Conservation (phyloP, 75 land plant species). For the Picea sitchensis region DNA sequence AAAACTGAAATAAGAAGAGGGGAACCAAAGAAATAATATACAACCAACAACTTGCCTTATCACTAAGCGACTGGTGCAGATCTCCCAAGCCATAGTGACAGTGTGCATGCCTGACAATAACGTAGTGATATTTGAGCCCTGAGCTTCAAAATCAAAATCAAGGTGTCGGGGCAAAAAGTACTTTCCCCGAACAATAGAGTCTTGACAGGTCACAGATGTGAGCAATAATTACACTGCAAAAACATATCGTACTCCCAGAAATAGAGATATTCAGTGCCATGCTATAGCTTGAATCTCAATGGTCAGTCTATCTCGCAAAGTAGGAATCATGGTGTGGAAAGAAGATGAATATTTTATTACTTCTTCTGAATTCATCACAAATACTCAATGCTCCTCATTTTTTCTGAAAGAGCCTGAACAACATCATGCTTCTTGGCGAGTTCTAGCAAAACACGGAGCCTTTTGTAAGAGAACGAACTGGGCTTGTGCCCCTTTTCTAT, state of each 20-base stretch:
- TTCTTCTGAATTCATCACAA: not conserved
- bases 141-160: not conserved
- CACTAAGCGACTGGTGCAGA: no score
- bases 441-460: slow-evolving; percentile 60
- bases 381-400: slow-evolving; percentile 14
- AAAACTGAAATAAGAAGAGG: not conserved
- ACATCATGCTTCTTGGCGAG: slow-evolving; percentile 40
- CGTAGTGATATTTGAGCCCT: not conserved
- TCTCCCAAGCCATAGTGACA: no score
- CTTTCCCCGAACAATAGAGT: no score
- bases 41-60: not conserved
- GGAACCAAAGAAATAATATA: not conserved
- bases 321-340: not conserved
- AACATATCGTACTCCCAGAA: not conserved
- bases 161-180: no score
- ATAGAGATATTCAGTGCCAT: not conserved
- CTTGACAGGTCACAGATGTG: no score
- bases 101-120: no score
- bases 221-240: not conserved
- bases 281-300: not conserved
- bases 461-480: slow-evolving; percentile 42
- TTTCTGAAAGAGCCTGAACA: slow-evolving; percentile 23
- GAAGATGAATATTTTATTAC: not conserved
- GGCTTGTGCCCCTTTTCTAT: slow-evolving; percentile 66
- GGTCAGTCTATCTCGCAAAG: not conserved